These are phyloP conservation scores for Tolypocladium pustulatum DNA, from an alignment of 2,329 filamentous ascomycete genomes.

Conservation along the genomic window DNA sequence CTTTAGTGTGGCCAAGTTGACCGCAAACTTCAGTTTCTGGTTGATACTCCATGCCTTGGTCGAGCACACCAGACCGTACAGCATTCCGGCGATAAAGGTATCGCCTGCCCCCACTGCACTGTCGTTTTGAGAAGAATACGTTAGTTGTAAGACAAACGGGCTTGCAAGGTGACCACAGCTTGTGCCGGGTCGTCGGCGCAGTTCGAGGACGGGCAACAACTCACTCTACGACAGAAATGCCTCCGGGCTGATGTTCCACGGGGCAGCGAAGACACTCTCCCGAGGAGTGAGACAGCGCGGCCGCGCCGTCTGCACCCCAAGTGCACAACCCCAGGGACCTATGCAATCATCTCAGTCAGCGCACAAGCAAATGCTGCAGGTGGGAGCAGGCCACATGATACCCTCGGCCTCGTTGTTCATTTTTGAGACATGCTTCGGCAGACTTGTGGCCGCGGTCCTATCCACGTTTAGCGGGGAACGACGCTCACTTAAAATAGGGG, in stretches of 20 bases:
- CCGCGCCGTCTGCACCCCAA: slow-evolving; percentile 44
- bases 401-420: slow-evolving; percentile 32
- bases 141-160: not conserved
- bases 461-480: not conserved
- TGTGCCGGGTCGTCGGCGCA: not conserved
- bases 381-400: slow-evolving; percentile 20
- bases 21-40: slow-evolving; percentile 48
- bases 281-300: slow-evolving; percentile 17
- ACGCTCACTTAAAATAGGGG: not conserved
- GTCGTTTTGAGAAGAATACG: not conserved
- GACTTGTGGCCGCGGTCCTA: slow-evolving; percentile 29
- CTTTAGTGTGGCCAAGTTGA: slow-evolving; percentile 56
- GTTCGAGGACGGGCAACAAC: slow-evolving; percentile 16
- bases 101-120: slow-evolving; percentile 67
- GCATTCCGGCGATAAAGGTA: slow-evolving; percentile 62
- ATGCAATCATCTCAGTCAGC: slow-evolving; percentile 11
- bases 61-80: slow-evolving; percentile 49
- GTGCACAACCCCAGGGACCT: slow-evolving; percentile 44
- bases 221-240: slow-evolving; percentile 48
- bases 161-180: not conserved
- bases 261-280: slow-evolving; percentile 23
- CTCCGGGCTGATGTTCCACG: slow-evolving; percentile 26
- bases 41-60: slow-evolving; percentile 35
- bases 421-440: slow-evolving; percentile 39
- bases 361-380: slow-evolving; percentile 2